Evolutionary conservation across 768 basidiomycete genomes (phyloP), one percentile per base, ranked within the genome.

Genomic region (Auricularia heimuer): DNA sequence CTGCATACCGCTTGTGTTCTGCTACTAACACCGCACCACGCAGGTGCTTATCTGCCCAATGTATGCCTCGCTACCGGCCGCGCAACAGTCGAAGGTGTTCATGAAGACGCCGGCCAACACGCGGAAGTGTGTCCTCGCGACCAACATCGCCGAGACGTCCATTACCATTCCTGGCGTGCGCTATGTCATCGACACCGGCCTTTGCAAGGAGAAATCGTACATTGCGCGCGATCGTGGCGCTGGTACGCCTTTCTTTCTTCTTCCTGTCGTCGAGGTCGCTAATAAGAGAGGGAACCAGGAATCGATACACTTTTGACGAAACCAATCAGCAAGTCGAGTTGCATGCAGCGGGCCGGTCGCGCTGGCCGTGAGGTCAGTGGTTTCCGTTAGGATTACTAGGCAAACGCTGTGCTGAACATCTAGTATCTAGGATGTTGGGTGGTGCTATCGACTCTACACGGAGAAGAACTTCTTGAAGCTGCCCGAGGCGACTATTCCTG

Each of bases 91-190:
- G 54, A 85, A 85, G 71, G 91, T 91, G 60, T 98, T 98, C 75
- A 71, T 75, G 0, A 76, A 85, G 1, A 76, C 90, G 0, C 85
- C 89, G 14, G 72, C 83, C 1, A 82, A 85, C 63, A 84, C 83
- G 1, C 85, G 97, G 65, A 95, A 98, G 75, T 90, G 94, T 75
- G 93, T 99, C 67, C 80, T 99, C 45, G 89, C 97, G 1, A 99
- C 97, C 18, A 99, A 98, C 75, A 95, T 99, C 65, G 97, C 97
- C 11, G 97, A 99, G 75, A 98, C 97, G 0, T 92, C 90, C 12
- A 93, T 99, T 73, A 98, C 97, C 14, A 97, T 99, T 71, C 94
- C 95, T 3, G 94, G 94, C 0, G 87, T 99, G 65, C 89, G 85
- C 70, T 98, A 92, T 74, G 95, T 99, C 6, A 91, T 99, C 45